These are phyloP conservation scores for Saccharomyces kudriavzevii DNA, from an alignment of 805 yeast species.

Conservation along the genomic window DNA sequence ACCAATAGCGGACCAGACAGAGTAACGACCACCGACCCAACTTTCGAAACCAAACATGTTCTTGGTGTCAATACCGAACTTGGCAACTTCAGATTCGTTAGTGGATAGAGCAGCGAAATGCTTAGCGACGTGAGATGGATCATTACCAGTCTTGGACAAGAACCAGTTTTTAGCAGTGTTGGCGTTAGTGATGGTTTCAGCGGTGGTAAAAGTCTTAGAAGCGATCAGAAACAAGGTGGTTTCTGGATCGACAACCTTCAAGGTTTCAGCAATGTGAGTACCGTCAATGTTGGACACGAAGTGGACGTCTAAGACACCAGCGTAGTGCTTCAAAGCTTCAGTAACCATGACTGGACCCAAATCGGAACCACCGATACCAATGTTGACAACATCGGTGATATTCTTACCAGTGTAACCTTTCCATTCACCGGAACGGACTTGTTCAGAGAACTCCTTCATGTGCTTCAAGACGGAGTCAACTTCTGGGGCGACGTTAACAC, in stretches of 20 bases:
- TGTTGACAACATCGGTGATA: constrained; percentile 90
- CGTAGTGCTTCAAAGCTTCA: constrained; percentile 89
- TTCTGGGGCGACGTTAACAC: constrained; percentile 80
- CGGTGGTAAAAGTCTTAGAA: constrained; percentile 97
- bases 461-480: constrained; percentile 87
- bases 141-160: constrained; percentile 52
- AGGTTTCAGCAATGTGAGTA: constrained; percentile 87
- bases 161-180: constrained; percentile 94
- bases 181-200: constrained; percentile 96
- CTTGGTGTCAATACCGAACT: constrained; percentile 93
- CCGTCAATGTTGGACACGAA: constrained; percentile 98
- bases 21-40: constrained; percentile 99
- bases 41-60: constrained; percentile 97
- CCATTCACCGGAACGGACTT: constrained; percentile 90
- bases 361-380: constrained; percentile 98
- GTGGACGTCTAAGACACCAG: constrained; percentile 69
- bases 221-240: constrained; percentile 89
- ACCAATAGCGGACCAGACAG: constrained; percentile 99
- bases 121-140: constrained; percentile 73
- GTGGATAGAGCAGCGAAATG: constrained; percentile 97
- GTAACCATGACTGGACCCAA: constrained; percentile 99
- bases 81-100: constrained; percentile 80
- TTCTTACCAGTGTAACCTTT: constrained; percentile 93
- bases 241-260: constrained; percentile 73
- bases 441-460: constrained; percentile 91